Percentiles rank a stretch among this genome's conserved stretches.
These are phyloP conservation scores for Pseudocercospora cruenta DNA, from an alignment of 2,329 filamentous ascomycete species.

Conservation along the genomic window DNA sequence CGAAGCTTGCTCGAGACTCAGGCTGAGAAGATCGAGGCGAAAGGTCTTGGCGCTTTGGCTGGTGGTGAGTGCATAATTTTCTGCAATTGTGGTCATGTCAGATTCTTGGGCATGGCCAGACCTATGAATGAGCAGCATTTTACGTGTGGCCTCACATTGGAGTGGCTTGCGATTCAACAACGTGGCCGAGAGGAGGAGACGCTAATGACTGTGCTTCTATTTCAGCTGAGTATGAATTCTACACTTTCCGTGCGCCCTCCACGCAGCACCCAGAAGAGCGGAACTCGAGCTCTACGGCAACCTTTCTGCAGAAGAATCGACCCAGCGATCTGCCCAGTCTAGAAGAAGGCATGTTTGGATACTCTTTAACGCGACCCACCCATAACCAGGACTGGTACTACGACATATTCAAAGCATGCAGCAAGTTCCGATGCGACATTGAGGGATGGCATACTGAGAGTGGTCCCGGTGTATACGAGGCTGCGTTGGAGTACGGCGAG, in stretches of 20 bases:
- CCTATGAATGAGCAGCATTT: neutral
- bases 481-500: slow-evolving; percentile 88
- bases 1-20: slow-evolving; percentile 72
- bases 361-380: slow-evolving; percentile 82
- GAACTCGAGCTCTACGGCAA: slow-evolving; percentile 70
- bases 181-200: neutral
- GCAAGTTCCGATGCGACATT: slow-evolving; percentile 76
- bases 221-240: slow-evolving; percentile 92
- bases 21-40: slow-evolving; percentile 66
- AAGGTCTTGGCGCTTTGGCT: slow-evolving; percentile 82
- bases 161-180: slow-evolving; percentile 1
- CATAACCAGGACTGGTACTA: slow-evolving; percentile 95
- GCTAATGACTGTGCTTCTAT: slow-evolving; percentile 11
- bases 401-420: slow-evolving; percentile 78
- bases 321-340: slow-evolving; percentile 74
- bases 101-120: neutral
- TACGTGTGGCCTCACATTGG: neutral
- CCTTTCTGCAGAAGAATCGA: slow-evolving; percentile 74
- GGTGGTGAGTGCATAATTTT: slow-evolving; percentile 65
- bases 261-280: slow-evolving; percentile 50
- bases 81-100: neutral
- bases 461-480: slow-evolving; percentile 92
- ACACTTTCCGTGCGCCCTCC: slow-evolving; percentile 75
- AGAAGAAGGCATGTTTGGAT: slow-evolving; percentile 95
- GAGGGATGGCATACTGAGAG: slow-evolving; percentile 97